Conservation (phyloP, 352 stramenopile species). For the Thalassiosira hispida region DNA sequence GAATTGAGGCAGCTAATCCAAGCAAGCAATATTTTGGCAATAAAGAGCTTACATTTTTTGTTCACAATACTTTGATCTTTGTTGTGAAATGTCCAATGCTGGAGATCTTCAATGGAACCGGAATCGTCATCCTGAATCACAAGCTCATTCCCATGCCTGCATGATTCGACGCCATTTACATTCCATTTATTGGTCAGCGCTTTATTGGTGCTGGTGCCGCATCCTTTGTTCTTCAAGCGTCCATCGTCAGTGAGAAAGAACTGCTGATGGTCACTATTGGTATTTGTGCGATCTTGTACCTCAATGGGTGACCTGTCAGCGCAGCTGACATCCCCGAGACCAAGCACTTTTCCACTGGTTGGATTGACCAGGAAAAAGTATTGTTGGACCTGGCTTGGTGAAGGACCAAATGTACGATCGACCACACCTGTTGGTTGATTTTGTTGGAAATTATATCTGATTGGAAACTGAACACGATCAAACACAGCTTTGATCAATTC, state of each 20-base stretch:
- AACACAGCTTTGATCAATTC: no score
- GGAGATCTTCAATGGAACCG: not conserved
- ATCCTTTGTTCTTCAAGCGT: not conserved
- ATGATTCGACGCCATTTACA: not conserved
- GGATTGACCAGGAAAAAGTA: no score
- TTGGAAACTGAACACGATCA: no score
- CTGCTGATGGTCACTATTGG: not conserved
- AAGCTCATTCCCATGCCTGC: conserved; percentile 6
- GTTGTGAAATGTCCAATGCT: not conserved
- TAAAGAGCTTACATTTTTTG: not conserved
- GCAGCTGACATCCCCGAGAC: no score
- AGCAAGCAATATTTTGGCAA: not conserved
- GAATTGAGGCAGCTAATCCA: not conserved
- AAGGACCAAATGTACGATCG: no score
- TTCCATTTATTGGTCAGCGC: not conserved
- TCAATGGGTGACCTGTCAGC: no score
- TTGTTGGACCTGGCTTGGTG: no score
- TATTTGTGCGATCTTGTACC: no score
- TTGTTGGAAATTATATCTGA: no score
- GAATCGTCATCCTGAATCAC: not conserved
- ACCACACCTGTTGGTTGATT: no score
- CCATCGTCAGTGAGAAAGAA: not conserved
- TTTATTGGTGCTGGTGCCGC: not conserved
- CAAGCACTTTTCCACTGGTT: no score
- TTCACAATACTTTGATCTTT: not conserved